phyloP scores from a whole-genome alignment of 805 yeast genomes.

The Pachysolen tannophilus region DNA sequence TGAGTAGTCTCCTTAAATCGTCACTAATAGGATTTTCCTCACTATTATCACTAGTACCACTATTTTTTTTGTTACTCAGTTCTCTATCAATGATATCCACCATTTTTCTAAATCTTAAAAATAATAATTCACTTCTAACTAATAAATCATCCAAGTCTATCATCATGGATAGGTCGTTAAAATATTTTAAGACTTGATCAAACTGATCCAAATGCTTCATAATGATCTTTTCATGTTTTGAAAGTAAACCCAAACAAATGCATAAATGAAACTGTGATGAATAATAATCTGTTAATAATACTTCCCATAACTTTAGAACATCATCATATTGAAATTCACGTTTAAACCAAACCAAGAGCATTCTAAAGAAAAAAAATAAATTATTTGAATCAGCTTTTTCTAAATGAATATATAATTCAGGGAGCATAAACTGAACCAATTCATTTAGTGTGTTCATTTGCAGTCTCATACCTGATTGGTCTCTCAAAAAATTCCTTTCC shows the following conservation, averaged over 20 bases:
- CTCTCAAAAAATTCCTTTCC: constrained; percentile 90
- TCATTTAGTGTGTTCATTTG: constrained; percentile 83
- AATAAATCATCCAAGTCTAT: constrained; percentile 70
- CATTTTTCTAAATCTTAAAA: constrained; percentile 72
- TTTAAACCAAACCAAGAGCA: constrained; percentile 93
- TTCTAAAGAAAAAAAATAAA: constrained; percentile 87
- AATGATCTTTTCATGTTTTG: constrained; percentile 75
- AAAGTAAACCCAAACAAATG: constrained; percentile 81
- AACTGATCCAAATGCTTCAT: constrained; percentile 66
- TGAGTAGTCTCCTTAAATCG: constrained; percentile 52
- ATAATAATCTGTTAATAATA: constrained; percentile 80
- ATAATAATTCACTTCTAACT: constrained; percentile 78
- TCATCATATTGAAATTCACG: constrained; percentile 81
- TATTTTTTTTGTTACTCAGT: constrained; percentile 18
- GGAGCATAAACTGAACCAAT: constrained; percentile 84
- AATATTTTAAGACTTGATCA: constrained; percentile 87
- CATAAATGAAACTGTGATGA: constrained; percentile 85
- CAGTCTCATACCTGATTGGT: constrained; percentile 86
- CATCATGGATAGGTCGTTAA: constrained; percentile 80
- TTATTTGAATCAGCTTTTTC: constrained; percentile 85
- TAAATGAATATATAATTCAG: constrained; percentile 73
- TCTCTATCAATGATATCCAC: constrained; percentile 68
- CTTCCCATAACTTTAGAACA: constrained; percentile 82
- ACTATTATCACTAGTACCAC: constrained; percentile 13
- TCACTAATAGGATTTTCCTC: constrained; percentile 29